phyloP scores from a whole-genome alignment of 192 early-diverging fungal genomes.

The Backusella westeae region DNA sequence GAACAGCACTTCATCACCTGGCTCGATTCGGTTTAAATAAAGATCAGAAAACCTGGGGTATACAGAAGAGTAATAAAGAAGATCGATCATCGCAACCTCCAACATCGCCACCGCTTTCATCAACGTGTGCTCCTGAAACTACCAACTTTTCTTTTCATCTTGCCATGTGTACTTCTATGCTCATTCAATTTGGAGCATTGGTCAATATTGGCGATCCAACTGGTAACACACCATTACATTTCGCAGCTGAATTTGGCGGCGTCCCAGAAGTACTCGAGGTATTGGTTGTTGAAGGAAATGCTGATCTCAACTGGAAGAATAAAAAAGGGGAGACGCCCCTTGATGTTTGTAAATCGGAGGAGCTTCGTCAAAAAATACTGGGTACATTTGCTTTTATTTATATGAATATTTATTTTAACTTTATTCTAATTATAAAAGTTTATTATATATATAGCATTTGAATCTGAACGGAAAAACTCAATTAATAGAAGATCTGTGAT shows the following conservation, averaged over 20 bases:
- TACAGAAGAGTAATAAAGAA: slow-evolving; percentile 28
- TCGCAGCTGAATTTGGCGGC: slow-evolving; percentile 51
- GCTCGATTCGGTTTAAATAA: slow-evolving; percentile 44
- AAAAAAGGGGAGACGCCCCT: slow-evolving; percentile 43
- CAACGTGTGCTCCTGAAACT: neutral
- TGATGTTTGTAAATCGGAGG: slow-evolving; percentile 47
- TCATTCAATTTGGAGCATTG: slow-evolving; percentile 45
- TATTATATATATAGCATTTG: slow-evolving; percentile 13
- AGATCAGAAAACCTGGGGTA: slow-evolving; percentile 32
- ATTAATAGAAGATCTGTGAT: neutral
- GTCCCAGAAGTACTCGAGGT: slow-evolving; percentile 46
- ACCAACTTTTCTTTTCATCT: slow-evolving; percentile 24
- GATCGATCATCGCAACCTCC: neutral
- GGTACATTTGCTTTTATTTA: neutral
- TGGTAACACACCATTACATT: slow-evolving; percentile 52
- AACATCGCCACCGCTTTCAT: neutral
- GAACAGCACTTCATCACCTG: slow-evolving; percentile 51
- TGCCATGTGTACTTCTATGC: slow-evolving; percentile 44
- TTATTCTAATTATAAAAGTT: slow-evolving; percentile 1
- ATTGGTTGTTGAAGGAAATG: slow-evolving; percentile 41
- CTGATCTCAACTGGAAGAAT: slow-evolving; percentile 43
- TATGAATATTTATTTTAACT: neutral
- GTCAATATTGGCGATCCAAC: slow-evolving; percentile 45
- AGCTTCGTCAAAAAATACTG: slow-evolving; percentile 21
- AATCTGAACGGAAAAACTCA: slow-evolving; percentile 19